Conservation (phyloP, 2,329 filamentous ascomycete genomes). For the Trichoderma atroviride region DNA sequence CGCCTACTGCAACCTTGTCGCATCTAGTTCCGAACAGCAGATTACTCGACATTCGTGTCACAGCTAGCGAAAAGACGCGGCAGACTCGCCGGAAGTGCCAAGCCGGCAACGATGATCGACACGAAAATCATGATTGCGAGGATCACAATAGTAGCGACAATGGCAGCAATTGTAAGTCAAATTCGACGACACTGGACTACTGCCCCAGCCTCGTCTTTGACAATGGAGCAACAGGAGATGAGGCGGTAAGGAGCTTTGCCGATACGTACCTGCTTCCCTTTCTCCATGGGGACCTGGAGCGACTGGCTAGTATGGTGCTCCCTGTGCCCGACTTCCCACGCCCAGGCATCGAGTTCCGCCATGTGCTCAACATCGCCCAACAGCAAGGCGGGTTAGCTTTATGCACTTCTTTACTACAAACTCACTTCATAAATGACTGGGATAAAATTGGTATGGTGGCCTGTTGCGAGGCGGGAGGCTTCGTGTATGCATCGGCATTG, state of each 20-base stretch:
- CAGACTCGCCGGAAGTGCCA: constrained; percentile 39
- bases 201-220: constrained; percentile 52
- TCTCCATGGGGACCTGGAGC: constrained; percentile 49
- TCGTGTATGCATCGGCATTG: constrained; percentile 57
- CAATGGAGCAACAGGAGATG: constrained; percentile 51
- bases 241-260: constrained; percentile 47
- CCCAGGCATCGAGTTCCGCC: constrained; percentile 55
- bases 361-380: constrained; percentile 60
- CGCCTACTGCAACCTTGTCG: constrained; percentile 57
- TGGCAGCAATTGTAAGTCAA: constrained; percentile 21
- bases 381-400: constrained; percentile 54
- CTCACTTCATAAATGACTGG: constrained; percentile 53
- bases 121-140: neutral
- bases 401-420: constrained; percentile 53
- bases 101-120: neutral
- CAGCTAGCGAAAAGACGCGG: constrained; percentile 44
- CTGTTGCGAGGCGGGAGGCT: constrained; percentile 61
- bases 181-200: constrained; percentile 36
- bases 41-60: constrained; percentile 58
- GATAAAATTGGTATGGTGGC: constrained; percentile 47
- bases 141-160: constrained; percentile 25
- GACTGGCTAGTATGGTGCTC: constrained; percentile 54
- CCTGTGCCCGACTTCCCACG: constrained; percentile 51
- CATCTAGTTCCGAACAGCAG: constrained; percentile 55
- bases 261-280: constrained; percentile 48